phyloP scores from a whole-genome alignment of 2,329 filamentous ascomycete species.

The Talaromyces sp. region DNA sequence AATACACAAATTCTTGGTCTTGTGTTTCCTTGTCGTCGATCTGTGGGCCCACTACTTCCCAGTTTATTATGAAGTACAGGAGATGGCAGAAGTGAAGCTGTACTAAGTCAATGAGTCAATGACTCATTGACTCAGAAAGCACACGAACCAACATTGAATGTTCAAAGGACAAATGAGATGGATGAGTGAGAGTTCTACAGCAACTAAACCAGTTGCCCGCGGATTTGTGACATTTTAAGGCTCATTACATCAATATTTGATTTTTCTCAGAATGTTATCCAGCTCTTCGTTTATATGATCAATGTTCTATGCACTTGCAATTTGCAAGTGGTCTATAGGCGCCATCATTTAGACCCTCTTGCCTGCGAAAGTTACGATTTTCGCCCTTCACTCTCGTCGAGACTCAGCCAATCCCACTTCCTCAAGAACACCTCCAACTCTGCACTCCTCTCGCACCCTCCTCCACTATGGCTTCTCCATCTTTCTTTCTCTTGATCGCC shows the following conservation, averaged over 20 bases:
- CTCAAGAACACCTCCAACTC: conserved; percentile 9
- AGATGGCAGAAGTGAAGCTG: background rate
- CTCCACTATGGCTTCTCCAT: background rate
- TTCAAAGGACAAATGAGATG: background rate
- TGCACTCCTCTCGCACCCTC: background rate
- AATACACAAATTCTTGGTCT: background rate
- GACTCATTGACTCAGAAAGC: background rate
- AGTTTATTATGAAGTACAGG: background rate
- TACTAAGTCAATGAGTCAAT: background rate
- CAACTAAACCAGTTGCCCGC: no score
- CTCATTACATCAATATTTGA: background rate
- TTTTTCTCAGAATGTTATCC: background rate
- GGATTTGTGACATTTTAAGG: no score
- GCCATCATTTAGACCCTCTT: background rate
- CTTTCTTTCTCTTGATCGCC: background rate
- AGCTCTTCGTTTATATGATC: background rate
- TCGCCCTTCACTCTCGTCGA: background rate
- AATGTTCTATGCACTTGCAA: background rate
- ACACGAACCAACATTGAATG: background rate
- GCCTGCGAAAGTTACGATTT: background rate
- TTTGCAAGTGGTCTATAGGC: background rate
- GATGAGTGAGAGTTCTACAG: no score
- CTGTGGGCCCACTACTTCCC: background rate
- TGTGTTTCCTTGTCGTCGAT: background rate
- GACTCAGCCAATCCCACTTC: conserved; percentile 2